phyloP scores from a whole-genome alignment of 768 basidiomycete species.

The Dacryopinax spathularia region DNA sequence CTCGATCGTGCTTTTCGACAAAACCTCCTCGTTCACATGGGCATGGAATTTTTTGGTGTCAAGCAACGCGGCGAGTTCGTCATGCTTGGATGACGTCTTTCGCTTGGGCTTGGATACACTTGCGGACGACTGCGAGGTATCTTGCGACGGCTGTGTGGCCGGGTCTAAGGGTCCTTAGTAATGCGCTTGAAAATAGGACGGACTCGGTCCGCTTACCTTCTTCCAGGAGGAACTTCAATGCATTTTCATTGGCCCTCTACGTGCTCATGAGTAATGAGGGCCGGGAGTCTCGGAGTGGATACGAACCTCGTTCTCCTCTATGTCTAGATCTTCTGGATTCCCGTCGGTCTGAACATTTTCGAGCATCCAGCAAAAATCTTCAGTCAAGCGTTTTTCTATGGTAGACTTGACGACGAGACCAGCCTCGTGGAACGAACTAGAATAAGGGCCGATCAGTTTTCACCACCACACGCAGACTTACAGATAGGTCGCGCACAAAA shows the following conservation, averaged over 20 bases:
- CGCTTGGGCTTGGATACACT: not conserved
- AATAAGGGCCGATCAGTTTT: not conserved
- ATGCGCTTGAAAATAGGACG: not conserved
- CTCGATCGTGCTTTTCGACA: not conserved
- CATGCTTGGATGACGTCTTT: not conserved
- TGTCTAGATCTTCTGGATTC: not conserved
- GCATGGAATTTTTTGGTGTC: not conserved
- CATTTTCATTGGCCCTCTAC: not conserved
- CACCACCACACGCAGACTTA: not conserved
- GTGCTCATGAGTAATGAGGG: not conserved
- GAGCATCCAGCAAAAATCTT: not conserved
- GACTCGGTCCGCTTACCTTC: not conserved
- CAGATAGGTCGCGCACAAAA: constrained; percentile 38
- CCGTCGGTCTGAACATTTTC: not conserved
- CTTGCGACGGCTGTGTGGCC: not conserved
- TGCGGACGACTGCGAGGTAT: not conserved
- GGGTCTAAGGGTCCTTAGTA: constrained; percentile 2
- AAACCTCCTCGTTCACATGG: not conserved
- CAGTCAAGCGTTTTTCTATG: not conserved
- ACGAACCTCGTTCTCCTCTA: not conserved
- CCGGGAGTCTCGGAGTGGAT: not conserved
- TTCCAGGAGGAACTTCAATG: not conserved
- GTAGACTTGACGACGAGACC: constrained; percentile 1
- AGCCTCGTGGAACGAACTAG: not conserved
- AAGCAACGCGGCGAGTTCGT: not conserved